Evolutionary conservation across 129 eudicot species (phyloP).

Genomic region (Saposhnikovia divaricata): DNA sequence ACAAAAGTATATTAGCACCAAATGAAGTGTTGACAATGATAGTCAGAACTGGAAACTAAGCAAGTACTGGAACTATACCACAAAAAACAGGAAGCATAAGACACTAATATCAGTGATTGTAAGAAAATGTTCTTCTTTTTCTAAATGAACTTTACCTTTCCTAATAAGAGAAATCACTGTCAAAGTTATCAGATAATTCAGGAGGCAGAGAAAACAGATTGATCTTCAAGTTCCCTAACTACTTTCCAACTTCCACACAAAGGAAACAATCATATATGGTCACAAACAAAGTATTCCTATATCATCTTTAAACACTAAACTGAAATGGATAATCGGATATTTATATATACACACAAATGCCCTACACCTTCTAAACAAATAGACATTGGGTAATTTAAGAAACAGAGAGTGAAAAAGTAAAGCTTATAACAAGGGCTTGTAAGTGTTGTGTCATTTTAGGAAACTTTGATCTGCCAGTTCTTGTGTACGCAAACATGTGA

Average conservation of each 20-base stretch:
- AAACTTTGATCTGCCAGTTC: not conserved
- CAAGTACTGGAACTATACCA: not conserved
- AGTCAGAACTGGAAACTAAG: not conserved
- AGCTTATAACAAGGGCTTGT: not conserved
- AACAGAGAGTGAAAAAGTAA: not conserved
- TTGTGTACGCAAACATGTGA: too few relatives aligned
- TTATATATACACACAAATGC: not conserved
- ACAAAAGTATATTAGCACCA: not conserved
- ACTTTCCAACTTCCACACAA: not conserved
- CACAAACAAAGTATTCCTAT: not conserved
- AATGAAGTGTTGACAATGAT: not conserved
- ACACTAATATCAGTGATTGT: not conserved
- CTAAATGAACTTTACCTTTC: not conserved
- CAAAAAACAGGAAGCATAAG: not conserved
- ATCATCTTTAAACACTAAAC: not conserved
- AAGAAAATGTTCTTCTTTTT: not conserved
- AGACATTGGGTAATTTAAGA: not conserved
- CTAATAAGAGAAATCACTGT: not conserved
- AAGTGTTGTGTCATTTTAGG: too few relatives aligned
- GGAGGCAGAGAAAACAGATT: not conserved
- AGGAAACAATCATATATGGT: not conserved
- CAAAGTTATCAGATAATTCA: not conserved
- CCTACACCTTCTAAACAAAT: not conserved
- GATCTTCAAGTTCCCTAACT: not conserved
- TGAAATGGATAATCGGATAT: not conserved